Evolutionary conservation across 768 basidiomycete genomes (phyloP).

Genomic region (Lactarius trivialis): DNA sequence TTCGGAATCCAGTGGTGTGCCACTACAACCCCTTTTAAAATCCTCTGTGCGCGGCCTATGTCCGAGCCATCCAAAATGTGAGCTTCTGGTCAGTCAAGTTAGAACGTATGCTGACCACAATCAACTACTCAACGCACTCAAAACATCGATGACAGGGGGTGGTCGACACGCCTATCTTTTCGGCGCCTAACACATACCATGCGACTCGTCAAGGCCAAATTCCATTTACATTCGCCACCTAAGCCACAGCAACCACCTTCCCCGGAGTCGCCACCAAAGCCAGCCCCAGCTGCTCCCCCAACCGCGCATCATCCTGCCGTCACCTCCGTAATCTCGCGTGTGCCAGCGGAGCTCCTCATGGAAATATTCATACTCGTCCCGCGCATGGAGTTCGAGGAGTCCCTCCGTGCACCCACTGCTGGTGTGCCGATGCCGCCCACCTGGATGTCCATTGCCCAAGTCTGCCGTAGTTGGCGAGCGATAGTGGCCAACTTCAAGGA

Average conservation of each 20-base stretch:
- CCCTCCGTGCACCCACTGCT: background rate
- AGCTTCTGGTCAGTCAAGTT: background rate
- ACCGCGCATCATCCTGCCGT: background rate
- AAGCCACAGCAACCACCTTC: background rate
- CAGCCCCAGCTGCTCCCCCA: background rate
- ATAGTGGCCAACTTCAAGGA: background rate
- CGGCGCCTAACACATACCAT: background rate
- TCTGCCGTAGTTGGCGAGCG: slow-evolving; percentile 4
- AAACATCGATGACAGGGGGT: background rate
- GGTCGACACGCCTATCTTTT: background rate
- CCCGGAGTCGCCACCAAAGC: background rate
- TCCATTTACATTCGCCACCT: background rate
- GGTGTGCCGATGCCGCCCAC: background rate
- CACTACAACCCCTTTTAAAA: background rate
- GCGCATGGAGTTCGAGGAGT: slow-evolving; percentile 10
- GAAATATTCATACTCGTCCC: slow-evolving; percentile 13
- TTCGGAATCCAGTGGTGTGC: background rate
- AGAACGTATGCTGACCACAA: background rate
- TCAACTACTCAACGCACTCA: background rate
- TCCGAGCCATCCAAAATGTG: background rate
- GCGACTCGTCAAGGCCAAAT: background rate
- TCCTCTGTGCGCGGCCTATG: background rate
- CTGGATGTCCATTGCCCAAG: slow-evolving; percentile 3
- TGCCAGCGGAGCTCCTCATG: slow-evolving; percentile 11
- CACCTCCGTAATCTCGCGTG: background rate